Conservation (phyloP, 805 yeast species). For the Pichia pseudocactophila region DNA sequence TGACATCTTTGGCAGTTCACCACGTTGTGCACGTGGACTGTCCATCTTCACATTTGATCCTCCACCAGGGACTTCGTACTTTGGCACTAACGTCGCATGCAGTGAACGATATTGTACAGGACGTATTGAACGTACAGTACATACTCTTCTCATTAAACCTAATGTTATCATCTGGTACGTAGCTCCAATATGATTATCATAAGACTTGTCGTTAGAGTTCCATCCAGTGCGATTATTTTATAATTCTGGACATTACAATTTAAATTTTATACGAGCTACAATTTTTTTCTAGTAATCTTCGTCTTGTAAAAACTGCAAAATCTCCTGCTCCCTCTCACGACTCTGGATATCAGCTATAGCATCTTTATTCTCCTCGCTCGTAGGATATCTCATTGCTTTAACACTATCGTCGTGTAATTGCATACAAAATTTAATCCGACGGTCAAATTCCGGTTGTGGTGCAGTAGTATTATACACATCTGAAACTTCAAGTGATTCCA, state of each 20-base stretch:
- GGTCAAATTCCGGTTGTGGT: constrained; percentile 85
- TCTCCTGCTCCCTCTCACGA: constrained; percentile 43
- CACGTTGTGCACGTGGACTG: constrained; percentile 9
- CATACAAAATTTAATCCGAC: constrained; percentile 88
- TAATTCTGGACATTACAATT: no score
- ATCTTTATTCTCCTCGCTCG: constrained; percentile 42
- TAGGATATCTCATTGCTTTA: constrained; percentile 90
- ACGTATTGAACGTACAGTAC: no score
- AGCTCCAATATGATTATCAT: no score
- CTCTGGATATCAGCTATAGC: constrained; percentile 45
- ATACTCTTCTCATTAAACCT: no score
- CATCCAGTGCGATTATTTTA: no score
- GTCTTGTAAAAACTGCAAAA: constrained; percentile 34
- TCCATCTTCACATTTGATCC: constrained; percentile 3
- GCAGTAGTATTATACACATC: constrained; percentile 81
- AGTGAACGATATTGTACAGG: not conserved
- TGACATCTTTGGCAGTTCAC: constrained; percentile 24
- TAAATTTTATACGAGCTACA: no score
- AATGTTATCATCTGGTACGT: no score
- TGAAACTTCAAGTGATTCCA: constrained; percentile 79
- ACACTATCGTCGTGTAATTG: constrained; percentile 85
- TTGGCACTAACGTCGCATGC: not conserved
- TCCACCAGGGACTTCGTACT: constrained; percentile 13
- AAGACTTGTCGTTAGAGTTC: no score
- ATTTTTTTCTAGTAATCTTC: constrained; percentile 34